Evolutionary conservation across 768 basidiomycete species (phyloP).

Genomic region (Tulasnella sp.): DNA sequence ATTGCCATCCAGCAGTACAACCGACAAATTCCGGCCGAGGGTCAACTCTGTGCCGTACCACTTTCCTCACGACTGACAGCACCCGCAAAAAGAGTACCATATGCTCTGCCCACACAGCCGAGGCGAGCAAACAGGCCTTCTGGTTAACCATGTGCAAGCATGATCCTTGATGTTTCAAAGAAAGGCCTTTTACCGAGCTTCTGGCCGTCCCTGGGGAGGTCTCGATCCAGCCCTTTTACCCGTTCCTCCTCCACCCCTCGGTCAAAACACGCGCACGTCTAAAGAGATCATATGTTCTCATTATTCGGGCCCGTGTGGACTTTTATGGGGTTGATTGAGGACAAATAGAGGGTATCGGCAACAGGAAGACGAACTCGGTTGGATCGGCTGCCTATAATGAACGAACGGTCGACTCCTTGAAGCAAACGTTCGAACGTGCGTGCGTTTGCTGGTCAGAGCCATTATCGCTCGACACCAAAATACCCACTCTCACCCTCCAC

Average conservation of each 20-base stretch:
- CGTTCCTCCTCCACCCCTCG: background rate
- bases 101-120: background rate
- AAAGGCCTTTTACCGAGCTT: background rate
- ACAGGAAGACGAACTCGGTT: too few relatives aligned
- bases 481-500: background rate
- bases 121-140: background rate
- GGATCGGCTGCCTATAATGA: too few relatives aligned
- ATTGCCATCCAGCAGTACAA: background rate
- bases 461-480: background rate
- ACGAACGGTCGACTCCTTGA: background rate
- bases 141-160: background rate
- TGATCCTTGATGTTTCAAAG: background rate
- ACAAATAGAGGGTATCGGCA: background rate
- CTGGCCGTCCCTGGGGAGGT: background rate
- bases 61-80: background rate
- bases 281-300: background rate
- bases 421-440: background rate
- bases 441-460: background rate
- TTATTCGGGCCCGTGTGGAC: background rate
- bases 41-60: background rate
- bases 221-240: background rate
- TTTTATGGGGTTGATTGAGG: background rate
- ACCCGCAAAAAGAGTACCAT: background rate
- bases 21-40: background rate
- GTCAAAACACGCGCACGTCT: too few relatives aligned